phyloP scores from a whole-genome alignment of 139 green algal genomes.

The Pycnococcus provasolii region DNA sequence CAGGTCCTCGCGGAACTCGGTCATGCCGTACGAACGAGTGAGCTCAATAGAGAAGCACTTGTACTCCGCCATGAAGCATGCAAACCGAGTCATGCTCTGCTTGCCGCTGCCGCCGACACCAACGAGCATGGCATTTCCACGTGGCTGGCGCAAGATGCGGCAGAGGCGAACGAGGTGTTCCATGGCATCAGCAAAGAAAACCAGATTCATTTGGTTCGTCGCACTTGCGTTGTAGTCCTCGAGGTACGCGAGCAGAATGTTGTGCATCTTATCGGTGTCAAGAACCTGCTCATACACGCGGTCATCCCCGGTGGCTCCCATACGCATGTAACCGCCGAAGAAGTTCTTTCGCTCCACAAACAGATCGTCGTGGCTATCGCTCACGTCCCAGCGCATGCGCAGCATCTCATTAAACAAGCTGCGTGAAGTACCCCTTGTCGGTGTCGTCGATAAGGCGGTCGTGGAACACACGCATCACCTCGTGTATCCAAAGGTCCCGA shows the following conservation, averaged over 20 bases:
- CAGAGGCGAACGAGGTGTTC: conserved; percentile 52
- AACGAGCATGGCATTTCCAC: conserved; percentile 53
- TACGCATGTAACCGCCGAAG: background rate
- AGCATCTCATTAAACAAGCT: conserved; percentile 3
- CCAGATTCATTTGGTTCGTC: conserved; percentile 58
- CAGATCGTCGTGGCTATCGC: conserved; percentile 14
- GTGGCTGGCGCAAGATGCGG: conserved; percentile 48
- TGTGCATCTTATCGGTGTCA: conserved; percentile 34
- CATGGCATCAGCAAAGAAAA: conserved; percentile 57
- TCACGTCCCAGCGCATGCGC: conserved; percentile 16
- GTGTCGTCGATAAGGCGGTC: conserved; percentile 20
- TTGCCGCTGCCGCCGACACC: conserved; percentile 50
- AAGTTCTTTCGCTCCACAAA: conserved; percentile 24
- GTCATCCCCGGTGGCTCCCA: background rate
- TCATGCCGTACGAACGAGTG: conserved; percentile 56
- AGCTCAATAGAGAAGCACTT: conserved; percentile 53
- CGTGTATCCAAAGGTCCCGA: conserved; percentile 15
- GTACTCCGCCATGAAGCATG: conserved; percentile 50
- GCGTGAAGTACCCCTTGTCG: background rate
- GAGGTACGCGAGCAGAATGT: conserved; percentile 46
- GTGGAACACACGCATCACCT: conserved; percentile 22
- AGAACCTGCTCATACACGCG: conserved; percentile 5
- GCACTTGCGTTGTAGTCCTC: conserved; percentile 52
- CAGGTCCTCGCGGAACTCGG: conserved; percentile 87
- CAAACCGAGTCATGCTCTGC: conserved; percentile 48